A percentile compares a stretch with the other conserved stretches of the same genome.
Conservation (phyloP, 768 basidiomycete genomes). For the Coprinopsis marcescibilis region DNA sequence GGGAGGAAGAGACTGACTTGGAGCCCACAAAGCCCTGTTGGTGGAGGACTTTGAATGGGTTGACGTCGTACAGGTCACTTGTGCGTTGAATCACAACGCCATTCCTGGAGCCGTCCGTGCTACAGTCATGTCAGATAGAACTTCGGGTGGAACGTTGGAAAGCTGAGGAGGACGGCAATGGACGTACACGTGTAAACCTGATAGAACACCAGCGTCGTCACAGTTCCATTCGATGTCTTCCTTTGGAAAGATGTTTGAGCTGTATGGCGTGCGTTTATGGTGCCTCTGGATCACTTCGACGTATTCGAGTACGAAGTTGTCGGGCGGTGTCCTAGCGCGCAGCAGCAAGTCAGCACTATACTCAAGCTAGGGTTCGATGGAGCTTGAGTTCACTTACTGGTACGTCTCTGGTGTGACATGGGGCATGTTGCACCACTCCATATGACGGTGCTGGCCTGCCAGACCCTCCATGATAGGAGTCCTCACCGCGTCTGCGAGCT, state of each 20-base stretch:
- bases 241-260: slow-evolving; percentile 44
- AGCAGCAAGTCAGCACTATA: slow-evolving; percentile 30
- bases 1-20: slow-evolving; percentile 26
- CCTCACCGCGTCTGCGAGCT: too few relatives aligned
- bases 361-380: background rate
- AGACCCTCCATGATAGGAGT: too few relatives aligned
- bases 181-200: slow-evolving; percentile 26
- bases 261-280: slow-evolving; percentile 49
- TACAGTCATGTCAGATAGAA: background rate
- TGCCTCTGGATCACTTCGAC: slow-evolving; percentile 50
- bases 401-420: slow-evolving; percentile 42
- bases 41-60: slow-evolving; percentile 37
- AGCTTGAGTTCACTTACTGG: slow-evolving; percentile 25
- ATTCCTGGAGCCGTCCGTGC: slow-evolving; percentile 10
- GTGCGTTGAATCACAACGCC: slow-evolving; percentile 35
- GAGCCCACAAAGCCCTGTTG: slow-evolving; percentile 40
- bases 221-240: slow-evolving; percentile 44
- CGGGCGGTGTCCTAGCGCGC: too few relatives aligned
- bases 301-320: too few relatives aligned
- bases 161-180: background rate
- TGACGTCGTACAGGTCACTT: slow-evolving; percentile 29
- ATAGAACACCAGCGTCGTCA: slow-evolving; percentile 33
- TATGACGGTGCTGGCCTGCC: too few relatives aligned
- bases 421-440: slow-evolving; percentile 57
- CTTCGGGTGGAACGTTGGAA: background rate